A percentile compares a stretch with the other conserved stretches of the same genome.
These are phyloP conservation scores for Pleurozium schreberi DNA, from an alignment of 225 moss, liverwort and hornwort genomes.

Conservation along the genomic window DNA sequence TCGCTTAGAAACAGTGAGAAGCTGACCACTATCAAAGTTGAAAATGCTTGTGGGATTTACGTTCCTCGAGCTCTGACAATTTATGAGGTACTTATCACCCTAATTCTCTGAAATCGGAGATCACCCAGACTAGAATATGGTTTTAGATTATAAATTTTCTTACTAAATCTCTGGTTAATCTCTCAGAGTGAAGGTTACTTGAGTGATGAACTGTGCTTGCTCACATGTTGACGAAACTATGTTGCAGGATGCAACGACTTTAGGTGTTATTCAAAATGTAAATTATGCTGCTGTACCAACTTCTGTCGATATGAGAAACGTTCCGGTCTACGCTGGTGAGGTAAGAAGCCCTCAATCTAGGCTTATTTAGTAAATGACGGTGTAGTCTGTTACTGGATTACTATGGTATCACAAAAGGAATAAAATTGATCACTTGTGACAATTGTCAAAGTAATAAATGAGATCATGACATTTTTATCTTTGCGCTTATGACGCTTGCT, in stretches of 20 bases:
- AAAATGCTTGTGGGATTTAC: constrained; percentile 15
- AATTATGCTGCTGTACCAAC: constrained; percentile 5
- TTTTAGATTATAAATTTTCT: neutral
- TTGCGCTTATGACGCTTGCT: neutral
- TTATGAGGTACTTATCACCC: neutral
- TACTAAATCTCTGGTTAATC: neutral
- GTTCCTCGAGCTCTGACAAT: constrained; percentile 5
- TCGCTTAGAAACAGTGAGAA: neutral
- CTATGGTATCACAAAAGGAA: neutral
- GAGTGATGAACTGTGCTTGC: neutral
- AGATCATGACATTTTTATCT: neutral
- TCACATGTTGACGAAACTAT: neutral
- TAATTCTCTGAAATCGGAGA: neutral
- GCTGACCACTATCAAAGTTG: neutral
- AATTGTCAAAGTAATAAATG: neutral
- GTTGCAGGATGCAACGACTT: constrained; percentile 1
- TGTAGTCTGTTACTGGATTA: neutral
- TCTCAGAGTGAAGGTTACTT: neutral
- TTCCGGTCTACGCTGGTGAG: constrained; percentile 11
- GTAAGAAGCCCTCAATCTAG: neutral
- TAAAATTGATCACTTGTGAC: neutral
- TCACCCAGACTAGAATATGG: neutral
- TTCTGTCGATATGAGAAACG: constrained; percentile 3
- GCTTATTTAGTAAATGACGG: neutral
- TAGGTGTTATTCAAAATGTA: neutral